Percentiles rank a stretch among this genome's conserved stretches.
Conservation (phyloP, 768 basidiomycete species). For the Pisolithus orientalis region DNA sequence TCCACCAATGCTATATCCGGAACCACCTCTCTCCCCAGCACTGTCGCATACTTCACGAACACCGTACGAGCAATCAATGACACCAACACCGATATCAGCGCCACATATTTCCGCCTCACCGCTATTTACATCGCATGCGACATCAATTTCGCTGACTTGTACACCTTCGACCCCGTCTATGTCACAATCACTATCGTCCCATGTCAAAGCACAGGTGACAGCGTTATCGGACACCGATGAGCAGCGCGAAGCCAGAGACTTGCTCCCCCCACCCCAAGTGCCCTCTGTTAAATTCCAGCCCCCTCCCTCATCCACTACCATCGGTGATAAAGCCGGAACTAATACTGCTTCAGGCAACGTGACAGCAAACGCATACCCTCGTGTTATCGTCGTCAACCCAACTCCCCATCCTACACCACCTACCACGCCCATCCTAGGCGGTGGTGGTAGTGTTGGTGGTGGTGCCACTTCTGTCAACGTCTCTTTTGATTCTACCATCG, state of each 20-base stretch:
- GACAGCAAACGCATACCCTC: constrained; percentile 34
- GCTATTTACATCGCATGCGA: neutral
- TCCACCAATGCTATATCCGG: constrained; percentile 7
- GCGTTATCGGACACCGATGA: neutral
- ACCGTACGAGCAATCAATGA: neutral
- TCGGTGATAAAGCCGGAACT: neutral
- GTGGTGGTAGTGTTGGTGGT: constrained; percentile 1
- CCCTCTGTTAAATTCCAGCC: constrained; percentile 25
- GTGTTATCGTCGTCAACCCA: constrained; percentile 65
- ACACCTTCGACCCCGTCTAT: constrained; percentile 10
- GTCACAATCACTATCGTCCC: neutral
- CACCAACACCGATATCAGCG: neutral
- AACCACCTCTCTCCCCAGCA: constrained; percentile 2
- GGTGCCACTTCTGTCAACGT: constrained; percentile 9
- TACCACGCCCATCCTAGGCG: constrained; percentile 46
- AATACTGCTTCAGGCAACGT: neutral
- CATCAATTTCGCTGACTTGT: neutral
- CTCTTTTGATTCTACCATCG: neutral
- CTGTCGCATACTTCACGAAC: constrained; percentile 4
- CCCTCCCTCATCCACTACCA: constrained; percentile 13
- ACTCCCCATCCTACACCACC: constrained; percentile 79
- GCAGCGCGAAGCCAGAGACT: neutral
- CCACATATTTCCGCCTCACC: neutral
- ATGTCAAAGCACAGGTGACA: neutral
- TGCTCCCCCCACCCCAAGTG: constrained; percentile 13